A percentile compares a stretch with the other conserved stretches of the same genome.
These are phyloP conservation scores for Candida berthetii DNA, from an alignment of 805 yeast genomes.

Conservation along the genomic window DNA sequence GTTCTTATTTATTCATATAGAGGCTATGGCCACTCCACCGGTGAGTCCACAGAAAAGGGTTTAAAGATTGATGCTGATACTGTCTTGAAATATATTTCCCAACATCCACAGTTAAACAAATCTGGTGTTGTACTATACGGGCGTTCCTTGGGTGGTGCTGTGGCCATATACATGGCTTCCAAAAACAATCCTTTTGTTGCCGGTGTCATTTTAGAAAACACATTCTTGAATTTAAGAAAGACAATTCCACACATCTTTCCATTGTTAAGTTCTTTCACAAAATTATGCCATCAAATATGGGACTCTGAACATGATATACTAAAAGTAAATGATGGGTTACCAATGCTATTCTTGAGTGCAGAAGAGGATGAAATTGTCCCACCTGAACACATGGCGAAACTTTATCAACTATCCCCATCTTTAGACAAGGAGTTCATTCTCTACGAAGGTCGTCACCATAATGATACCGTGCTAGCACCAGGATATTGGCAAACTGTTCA, in stretches of 20 bases:
- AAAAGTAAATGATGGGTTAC: conserved; percentile 44
- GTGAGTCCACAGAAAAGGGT: conserved; percentile 71
- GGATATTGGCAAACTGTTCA: conserved; percentile 72
- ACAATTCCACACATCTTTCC: conserved; percentile 75
- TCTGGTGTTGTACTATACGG: conserved; percentile 71
- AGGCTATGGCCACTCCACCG: conserved; percentile 84
- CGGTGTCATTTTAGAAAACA: conserved; percentile 79
- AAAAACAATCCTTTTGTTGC: conserved; percentile 41
- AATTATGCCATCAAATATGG: conserved; percentile 78
- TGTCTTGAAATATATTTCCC: conserved; percentile 50
- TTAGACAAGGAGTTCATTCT: conserved; percentile 43
- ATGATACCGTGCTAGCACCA: conserved; percentile 72
- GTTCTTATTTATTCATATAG: conserved; percentile 84
- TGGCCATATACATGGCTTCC: conserved; percentile 75
- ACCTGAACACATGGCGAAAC: conserved; percentile 66
- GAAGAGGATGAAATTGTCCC: conserved; percentile 87
- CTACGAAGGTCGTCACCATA: conserved; percentile 65
- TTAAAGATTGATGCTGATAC: conserved; percentile 78
- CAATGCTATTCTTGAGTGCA: conserved; percentile 70
- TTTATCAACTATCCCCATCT: conserved; percentile 48
- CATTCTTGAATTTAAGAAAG: conserved; percentile 71
- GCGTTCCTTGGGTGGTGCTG: conserved; percentile 93
- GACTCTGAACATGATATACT: conserved; percentile 59
- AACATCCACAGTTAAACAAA: conserved; percentile 44
- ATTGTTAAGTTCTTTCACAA: conserved; percentile 43